Base-by-base conservation (phyloP, 306 rosid genomes). In the Pyrus betulifolia region DNA sequence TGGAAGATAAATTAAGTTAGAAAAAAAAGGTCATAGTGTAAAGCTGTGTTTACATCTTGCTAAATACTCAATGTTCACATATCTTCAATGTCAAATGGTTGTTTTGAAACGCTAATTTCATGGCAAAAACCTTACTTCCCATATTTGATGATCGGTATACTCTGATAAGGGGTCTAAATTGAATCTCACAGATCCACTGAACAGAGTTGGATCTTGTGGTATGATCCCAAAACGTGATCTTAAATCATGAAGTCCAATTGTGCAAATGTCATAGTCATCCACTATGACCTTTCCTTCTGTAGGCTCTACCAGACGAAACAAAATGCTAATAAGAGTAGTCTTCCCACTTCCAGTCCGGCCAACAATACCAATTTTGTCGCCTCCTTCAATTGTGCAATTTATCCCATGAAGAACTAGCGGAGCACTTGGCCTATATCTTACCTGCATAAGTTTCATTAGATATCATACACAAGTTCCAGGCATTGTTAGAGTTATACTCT, bases 311-410 rank as follows among this genome's bases (percentile, higher is more conserved):
- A 82, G 72, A 38, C 79, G 85, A 62, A 82, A 82, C 67, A 82
- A 60, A 2, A 71, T 76, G 6, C 85, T 60, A 10, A 82, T 78
- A 52, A 78, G 79, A 72, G 85, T 82, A 8, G 85, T 78, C 74
- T 82, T 82, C 51, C 85, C 85, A 69, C 79, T 82, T 38, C 85
- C 85, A n/a, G 82, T 82, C 44, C 85, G 33, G 55, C 85, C 85
- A 25, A 82, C 85, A 3, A 82, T 78, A 15, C 79, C 85, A 38
- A 82, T 62, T 57, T 78, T 82, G 51, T 82, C 27, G 3, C 82
- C 79, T 61, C 85, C 85, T 69, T 82, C 85, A 60, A 82, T 72
- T 30, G 35, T 61, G 28, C 78, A 82, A 23, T 65, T 78, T 60
- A 82, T 78, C 38, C 85, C 85, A 27, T 10, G 79, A 23, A 81